Evolutionary conservation across 2,329 filamentous ascomycete genomes (phyloP), one percentile per base, ranked within the genome.

Genomic region (Meredithiella fracta): DNA sequence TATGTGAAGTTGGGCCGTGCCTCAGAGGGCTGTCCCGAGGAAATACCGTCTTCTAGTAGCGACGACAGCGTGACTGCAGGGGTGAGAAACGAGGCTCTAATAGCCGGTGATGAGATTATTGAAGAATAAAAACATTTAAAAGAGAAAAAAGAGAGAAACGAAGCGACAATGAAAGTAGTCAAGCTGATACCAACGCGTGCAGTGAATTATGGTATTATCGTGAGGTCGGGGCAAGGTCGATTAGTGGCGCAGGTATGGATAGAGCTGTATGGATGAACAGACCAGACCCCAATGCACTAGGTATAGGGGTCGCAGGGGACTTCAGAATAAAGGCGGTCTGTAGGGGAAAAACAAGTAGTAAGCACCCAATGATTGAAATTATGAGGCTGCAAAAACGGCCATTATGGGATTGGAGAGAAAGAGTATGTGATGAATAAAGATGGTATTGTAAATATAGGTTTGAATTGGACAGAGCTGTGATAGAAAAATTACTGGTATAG

Each of bases 51-150:
- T 47, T 50, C 40, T 56, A 53, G 40, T 56, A 59, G 53, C 23
- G 54, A 56, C 55, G 57, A 75, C 74, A 74, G 71, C 69, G 69
- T 76, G 73, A 67, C 66, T 68, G 66, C 63, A 51, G 25, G 22
- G 44, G 5, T n/a, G 3, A 20, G 25, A 9, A 8, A 11, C 20
- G 22, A 25, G 44, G 23, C 44, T 17, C 23, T 26, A 22, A 26
- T 23, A 20, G 8, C 37, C 11, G 37, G 4, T 38, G 42, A 47
- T 17, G 42, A 15, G 42, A 20, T 23, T 2, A 17, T 8, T 9
- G 42, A 15, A 47, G 42, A 38, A 38, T 38, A 38, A 14, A n/a
- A 38, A 38, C 11, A 11, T 38, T 11, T 38, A 38, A n/a, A 34
- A 34, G 11, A 34, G 5, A 34, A 34, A 34, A 5, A 34, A 5